These are phyloP conservation scores for Chloranthus sessilifolius DNA, from an alignment of 164 flowering plant genomes.

Conservation along the genomic window DNA sequence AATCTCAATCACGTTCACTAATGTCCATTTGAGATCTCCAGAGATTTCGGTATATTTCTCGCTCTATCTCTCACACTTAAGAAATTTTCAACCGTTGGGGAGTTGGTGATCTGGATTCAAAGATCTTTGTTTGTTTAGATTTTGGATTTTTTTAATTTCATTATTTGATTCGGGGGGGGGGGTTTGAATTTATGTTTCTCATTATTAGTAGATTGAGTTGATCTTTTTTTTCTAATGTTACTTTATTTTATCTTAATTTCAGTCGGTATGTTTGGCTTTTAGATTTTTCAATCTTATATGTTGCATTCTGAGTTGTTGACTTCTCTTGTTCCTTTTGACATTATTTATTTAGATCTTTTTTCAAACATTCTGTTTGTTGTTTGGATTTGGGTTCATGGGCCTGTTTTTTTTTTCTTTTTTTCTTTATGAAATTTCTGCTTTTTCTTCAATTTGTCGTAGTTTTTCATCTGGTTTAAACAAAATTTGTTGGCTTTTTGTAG, in stretches of 20 bases:
- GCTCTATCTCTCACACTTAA: too few species aligned
- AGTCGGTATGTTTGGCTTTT: too few species aligned
- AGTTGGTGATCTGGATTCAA: not conserved
- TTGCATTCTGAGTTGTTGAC: too few species aligned
- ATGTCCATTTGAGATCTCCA: slow-evolving; percentile 4
- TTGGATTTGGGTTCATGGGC: slow-evolving; percentile 1
- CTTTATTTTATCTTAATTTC: too few species aligned
- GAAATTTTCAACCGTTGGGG: too few species aligned
- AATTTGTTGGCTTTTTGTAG: not conserved
- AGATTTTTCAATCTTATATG: too few species aligned
- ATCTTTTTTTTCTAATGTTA: not conserved
- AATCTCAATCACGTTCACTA: slow-evolving; percentile 6
- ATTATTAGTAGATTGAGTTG: not conserved
- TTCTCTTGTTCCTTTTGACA: not conserved
- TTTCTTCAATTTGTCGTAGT: not conserved
- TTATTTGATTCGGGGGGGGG: not conserved
- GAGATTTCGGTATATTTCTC: not conserved
- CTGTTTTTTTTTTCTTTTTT: too few species aligned
- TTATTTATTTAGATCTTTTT: too few species aligned
- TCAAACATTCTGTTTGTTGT: slow-evolving; percentile 11
- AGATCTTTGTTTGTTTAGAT: not conserved
- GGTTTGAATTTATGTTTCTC: slow-evolving; percentile 4
- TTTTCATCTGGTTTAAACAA: not conserved
- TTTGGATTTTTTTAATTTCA: slow-evolving; percentile 1
- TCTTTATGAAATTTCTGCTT: not conserved